Base-by-base conservation (phyloP, 78 protist genomes). In the Dictyostelium citrinum region DNA sequence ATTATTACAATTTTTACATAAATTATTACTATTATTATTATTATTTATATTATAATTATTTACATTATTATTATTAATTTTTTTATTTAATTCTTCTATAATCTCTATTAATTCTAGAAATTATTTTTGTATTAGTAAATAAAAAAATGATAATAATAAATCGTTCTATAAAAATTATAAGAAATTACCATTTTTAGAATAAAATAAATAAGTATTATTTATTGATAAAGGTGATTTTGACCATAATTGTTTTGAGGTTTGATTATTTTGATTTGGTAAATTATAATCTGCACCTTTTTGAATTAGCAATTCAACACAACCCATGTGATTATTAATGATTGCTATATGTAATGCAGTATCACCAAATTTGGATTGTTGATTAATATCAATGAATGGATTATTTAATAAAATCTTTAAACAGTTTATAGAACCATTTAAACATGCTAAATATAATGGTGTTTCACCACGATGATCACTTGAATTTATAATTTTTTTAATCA, bases 341-440 rank as follows among this genome's bases (percentile, higher is more conserved):
- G 91, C 82, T 10, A 84, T 84, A 37, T 84, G 91, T 37, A 84
- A 55, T 51, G 91, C 68, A 31, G 91, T 84, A 35, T 84, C 43
- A 11, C 91, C 91, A 71, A 37, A 17, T 4, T 86, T 74, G 1
- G 83, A 60, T 77, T 86, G 92, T 17, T 49, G 27, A 60, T 74
- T 76, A 6, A 86, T 61, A 11, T 80, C 68, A 33, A 72, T 82
- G 45, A 17, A 20, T 29, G 45, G 41, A 10, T 58, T 43, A 51
- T 77, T 35, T 24, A 86, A 29, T 74, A 86, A 72, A 14, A 29
- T 51, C 24, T 51, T n/a, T 39, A 77, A 12, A 61, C 84, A 58
- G 58, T 51, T 64, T 5, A 27, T 22, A 4, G 84, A 49, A 7
- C 92, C 92, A 27, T 24, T 37, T 33, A 88, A 35, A 24, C 81